Base-by-base conservation (phyloP, 441 rosid species). In the Gossypium armourianum region DNA sequence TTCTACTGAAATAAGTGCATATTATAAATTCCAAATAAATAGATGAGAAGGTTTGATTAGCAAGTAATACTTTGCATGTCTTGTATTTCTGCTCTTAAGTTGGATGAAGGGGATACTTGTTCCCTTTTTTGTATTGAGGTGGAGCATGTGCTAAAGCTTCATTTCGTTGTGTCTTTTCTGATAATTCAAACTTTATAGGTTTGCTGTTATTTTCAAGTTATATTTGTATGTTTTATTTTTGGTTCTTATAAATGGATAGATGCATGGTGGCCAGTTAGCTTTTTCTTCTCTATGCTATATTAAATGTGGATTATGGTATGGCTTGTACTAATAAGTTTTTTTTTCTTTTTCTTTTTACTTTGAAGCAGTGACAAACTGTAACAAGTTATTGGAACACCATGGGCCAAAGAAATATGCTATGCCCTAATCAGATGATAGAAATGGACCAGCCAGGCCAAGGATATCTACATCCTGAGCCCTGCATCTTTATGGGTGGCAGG, bases 391-490 rank as follows among this genome's bases (percentile, higher is more conserved):
- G 74, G 70, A 70, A 76, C 68, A 78, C 29, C 62, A 88, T 88
- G 96, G 86, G 86, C 66, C 87, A 81, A 60, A 83, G 90, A 80
- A 82, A 80, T 75, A 70, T 82, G 81, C 60, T 68, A 68, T 85
- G 83, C 76, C 57, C 77, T 47, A 77, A 74, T 74, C 88, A 76
- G 63, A 74, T 78, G 78, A 74, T 68, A 72, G 91, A 84, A 81
- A 80, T 81, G 82, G 87, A 85, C 73, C 89, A 70, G 77, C 83
- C 60, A 75, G 73, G 75, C 74, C 90, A 73, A 55, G 75, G 76
- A 50, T 79, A 76, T 75, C 29, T 77, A 40, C 83, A 76, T 73
- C 87, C 77, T 8, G 91, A 86, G 50, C 85, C 89, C 24, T 76
- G 84, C 75, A 70, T 84, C 47, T 65, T 84, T 73, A 52, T 84